Evolutionary conservation across 1,139 yeast genomes (phyloP).

Genomic region (Candida sp.): DNA sequence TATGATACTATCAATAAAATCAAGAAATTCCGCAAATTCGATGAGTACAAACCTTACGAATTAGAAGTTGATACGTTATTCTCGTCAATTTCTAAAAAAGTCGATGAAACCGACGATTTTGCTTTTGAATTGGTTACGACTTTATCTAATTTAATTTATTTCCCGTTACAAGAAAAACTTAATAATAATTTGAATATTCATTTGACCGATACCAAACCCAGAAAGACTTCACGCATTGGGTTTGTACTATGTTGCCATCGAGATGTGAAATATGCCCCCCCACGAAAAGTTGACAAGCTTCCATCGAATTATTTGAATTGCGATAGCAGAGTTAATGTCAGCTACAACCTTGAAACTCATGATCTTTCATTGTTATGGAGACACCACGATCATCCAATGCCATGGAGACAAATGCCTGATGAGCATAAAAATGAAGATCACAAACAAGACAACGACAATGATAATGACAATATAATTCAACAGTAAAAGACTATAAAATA

Average conservation of each 20-base stretch:
- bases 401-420: background rate
- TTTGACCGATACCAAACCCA: background rate
- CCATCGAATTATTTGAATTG: background rate
- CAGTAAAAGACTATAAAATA: too few species aligned
- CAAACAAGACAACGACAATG: background rate
- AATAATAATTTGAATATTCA: background rate
- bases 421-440: background rate
- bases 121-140: background rate
- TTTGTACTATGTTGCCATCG: background rate
- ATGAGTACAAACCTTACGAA: background rate
- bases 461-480: background rate
- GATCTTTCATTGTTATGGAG: background rate
- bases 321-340: background rate
- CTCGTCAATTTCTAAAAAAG: background rate
- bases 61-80: background rate
- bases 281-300: background rate
- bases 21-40: too few species aligned
- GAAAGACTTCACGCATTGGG: background rate
- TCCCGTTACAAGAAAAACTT: background rate
- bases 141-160: background rate
- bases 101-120: background rate
- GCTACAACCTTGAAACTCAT: background rate
- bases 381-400: background rate
- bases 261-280: background rate
- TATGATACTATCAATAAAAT: background rate